These are phyloP conservation scores for Cladorrhinum samala DNA, from an alignment of 495 filamentous ascomycete species.

Conservation along the genomic window DNA sequence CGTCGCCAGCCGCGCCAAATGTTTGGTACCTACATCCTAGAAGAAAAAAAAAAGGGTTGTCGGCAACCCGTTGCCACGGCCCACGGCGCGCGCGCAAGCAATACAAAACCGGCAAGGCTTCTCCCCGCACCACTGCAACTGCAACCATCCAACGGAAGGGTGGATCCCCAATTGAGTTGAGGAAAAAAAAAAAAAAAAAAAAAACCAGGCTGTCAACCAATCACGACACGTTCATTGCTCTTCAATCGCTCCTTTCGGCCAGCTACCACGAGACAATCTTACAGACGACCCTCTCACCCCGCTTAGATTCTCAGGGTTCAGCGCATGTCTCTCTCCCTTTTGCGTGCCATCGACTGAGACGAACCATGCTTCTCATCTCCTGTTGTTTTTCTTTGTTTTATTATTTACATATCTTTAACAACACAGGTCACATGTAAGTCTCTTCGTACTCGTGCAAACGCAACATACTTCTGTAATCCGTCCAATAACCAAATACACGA, in stretches of 20 bases:
- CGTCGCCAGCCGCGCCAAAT: neutral
- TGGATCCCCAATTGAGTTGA: neutral
- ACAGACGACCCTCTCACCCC: too few relatives aligned
- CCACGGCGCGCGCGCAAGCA: neutral
- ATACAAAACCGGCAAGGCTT: neutral
- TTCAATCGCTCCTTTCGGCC: conserved; percentile 18
- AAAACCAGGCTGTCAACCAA: conserved; percentile 5
- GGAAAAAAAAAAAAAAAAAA: neutral
- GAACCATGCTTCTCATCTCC: too few relatives aligned
- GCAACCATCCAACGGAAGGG: neutral
- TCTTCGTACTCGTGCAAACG: too few relatives aligned
- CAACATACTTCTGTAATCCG: too few relatives aligned
- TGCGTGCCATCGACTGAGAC: neutral
- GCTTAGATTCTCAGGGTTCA: neutral
- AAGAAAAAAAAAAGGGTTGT: neutral
- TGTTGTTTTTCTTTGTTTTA: neutral
- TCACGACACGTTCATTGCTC: conserved; percentile 5
- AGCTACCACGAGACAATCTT: too few relatives aligned
- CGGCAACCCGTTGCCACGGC: conserved; percentile 11
- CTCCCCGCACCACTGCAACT: conserved; percentile 6
- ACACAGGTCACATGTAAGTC: too few relatives aligned
- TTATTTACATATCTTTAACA: neutral
- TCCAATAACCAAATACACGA: too few relatives aligned
- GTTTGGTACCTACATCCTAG: too few relatives aligned
- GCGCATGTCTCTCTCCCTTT: neutral